Evolutionary conservation across 2,329 filamentous ascomycete genomes (phyloP).

Genomic region (Phaeomoniella chlamydospora): DNA sequence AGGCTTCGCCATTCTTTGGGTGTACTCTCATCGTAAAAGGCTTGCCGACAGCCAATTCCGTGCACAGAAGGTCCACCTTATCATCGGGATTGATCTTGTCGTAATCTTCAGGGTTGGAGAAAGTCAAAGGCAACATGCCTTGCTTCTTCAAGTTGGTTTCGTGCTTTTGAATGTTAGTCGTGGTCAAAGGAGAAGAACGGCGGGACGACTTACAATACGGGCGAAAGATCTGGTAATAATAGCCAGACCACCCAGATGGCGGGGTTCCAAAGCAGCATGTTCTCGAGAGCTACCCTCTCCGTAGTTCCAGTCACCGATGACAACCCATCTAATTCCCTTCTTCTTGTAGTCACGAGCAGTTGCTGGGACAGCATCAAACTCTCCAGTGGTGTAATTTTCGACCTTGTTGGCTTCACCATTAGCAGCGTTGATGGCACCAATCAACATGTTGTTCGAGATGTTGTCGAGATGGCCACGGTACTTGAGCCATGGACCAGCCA

Average conservation of each 20-base stretch:
- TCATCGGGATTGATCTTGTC: conserved; percentile 91
- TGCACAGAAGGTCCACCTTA: conserved; percentile 80
- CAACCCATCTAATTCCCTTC: conserved; percentile 92
- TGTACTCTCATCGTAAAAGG: conserved; percentile 84
- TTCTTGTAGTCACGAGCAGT: conserved; percentile 98
- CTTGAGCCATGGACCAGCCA: conserved; percentile 95
- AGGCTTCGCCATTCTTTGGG: conserved; percentile 70
- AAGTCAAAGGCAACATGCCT: conserved; percentile 98
- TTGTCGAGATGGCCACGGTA: conserved; percentile 98
- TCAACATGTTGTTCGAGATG: conserved; percentile 99
- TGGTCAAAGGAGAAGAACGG: not conserved
- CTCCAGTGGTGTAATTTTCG: conserved; percentile 73
- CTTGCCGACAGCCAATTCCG: conserved; percentile 81
- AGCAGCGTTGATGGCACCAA: conserved; percentile 88
- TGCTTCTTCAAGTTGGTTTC: conserved; percentile 99
- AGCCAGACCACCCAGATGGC: conserved; percentile 90
- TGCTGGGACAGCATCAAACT: conserved; percentile 77
- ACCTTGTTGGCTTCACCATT: conserved; percentile 98
- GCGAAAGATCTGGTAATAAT: conserved; percentile 94
- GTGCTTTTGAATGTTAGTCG: conserved; percentile 37
- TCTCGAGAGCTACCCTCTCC: conserved; percentile 95
- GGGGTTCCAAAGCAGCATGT: conserved; percentile 93
- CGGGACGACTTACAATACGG: conserved; percentile 53
- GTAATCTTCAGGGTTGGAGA: conserved; percentile 88
- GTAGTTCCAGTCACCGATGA: conserved; percentile 99